Conservation (phyloP, 805 yeast species). For the Metahyphopichia silvanorum region DNA sequence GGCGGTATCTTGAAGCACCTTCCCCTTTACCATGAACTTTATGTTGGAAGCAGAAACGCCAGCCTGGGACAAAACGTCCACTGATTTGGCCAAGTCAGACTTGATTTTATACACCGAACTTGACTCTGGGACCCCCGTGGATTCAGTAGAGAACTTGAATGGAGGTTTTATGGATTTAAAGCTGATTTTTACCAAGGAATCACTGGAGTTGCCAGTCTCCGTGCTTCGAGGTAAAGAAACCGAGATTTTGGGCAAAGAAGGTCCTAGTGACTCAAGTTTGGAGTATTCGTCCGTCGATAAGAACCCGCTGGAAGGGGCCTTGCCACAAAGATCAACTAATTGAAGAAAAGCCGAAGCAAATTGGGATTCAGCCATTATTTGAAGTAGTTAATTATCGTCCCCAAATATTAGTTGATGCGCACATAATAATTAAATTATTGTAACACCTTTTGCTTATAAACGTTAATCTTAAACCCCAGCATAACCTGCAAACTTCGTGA, state of each 20-base stretch:
- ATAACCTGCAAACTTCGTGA: no score
- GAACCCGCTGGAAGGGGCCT: conserved; percentile 29
- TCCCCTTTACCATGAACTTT: conserved; percentile 57
- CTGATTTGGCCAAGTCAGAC: conserved; percentile 25
- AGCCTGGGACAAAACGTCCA: conserved; percentile 20
- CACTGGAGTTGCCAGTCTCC: conserved; percentile 8
- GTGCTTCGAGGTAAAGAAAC: conserved; percentile 30
- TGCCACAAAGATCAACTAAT: conserved; percentile 44
- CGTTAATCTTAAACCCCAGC: background rate
- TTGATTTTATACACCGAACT: conserved; percentile 39
- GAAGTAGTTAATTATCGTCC: background rate
- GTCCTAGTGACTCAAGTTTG: conserved; percentile 35
- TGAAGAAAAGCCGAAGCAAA: conserved; percentile 50
- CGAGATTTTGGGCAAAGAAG: conserved; percentile 47
- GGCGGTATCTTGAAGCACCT: conserved; percentile 54
- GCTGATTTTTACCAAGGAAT: conserved; percentile 17
- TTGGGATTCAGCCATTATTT: conserved; percentile 30
- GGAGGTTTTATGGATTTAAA: conserved; percentile 75
- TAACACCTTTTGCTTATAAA: background rate
- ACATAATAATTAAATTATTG: no score
- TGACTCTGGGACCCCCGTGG: conserved; percentile 19
- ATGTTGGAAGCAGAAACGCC: conserved; percentile 37
- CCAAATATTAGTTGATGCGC: background rate
- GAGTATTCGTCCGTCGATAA: conserved; percentile 27
- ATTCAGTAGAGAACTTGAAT: conserved; percentile 45